Base-by-base conservation (phyloP, 768 basidiomycete genomes). In the Naganishia vaughanmartiniae region DNA sequence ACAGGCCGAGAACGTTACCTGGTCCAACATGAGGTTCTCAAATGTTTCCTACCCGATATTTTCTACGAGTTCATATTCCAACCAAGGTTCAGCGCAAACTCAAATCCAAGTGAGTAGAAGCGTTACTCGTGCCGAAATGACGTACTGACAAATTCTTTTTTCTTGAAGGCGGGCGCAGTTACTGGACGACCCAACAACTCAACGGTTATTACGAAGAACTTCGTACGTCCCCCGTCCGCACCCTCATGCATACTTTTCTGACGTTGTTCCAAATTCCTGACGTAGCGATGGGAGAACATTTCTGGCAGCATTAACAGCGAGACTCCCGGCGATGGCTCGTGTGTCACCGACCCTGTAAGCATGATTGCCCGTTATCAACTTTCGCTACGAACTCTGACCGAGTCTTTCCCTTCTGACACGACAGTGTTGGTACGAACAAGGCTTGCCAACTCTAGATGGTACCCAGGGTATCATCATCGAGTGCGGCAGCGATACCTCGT, bases 1-100 rank as follows among this genome's bases (percentile, higher is more conserved):
- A n/a, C 24, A 63, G 36, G 72, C 72, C 11, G 79, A 83, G 67
- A 85, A 85, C 72, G 79, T 86, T 63, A 84, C 84, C 30, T 86
- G 84, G 83, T 78, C 48, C 53, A 84, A 85, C 74, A 84, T 84
- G 60, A 80, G 79, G 6, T 75, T 85, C 17, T 75, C 81, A 48
- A 82, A 84, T 67, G 84, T 85, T 21, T 84, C 84, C 46, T 84
- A 45, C 65, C 83, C 83, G 17, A 83, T 85, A 56, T 85, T 84
- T 74, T 78, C 85, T 67, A 85, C 85, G 0, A 84, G 84, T 75
- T 84, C 83, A 79, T 85, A 77, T 67, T 65, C 75, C 34, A 76
- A 76, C 69, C 73, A 66, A 70, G 74, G 70, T 0, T 54, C 65
- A 21, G 46, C 66, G 2, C 65, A 68, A 54, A 60, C 66, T 31